Evolutionary conservation across 495 filamentous ascomycete species (phyloP).

Genomic region (Mycothermus thermophilus): DNA sequence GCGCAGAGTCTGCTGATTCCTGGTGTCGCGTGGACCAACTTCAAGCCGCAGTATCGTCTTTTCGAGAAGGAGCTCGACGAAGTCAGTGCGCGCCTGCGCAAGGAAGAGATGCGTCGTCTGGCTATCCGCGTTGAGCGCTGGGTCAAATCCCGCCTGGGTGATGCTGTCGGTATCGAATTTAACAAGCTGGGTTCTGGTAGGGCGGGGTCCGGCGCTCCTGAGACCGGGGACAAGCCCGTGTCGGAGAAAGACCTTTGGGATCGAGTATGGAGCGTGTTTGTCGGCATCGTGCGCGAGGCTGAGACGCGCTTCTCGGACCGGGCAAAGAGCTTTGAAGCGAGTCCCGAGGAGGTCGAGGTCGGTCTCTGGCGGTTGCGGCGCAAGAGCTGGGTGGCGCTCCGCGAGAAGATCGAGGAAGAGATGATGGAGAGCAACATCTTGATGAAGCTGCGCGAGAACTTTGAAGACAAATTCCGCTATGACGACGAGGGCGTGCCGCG

Average conservation of each 20-base stretch:
- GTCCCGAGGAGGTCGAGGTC: conserved; percentile 78
- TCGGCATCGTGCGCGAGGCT: conserved; percentile 70
- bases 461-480: conserved; percentile 97
- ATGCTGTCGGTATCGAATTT: conserved; percentile 85
- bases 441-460: conserved; percentile 92
- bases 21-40: conserved; percentile 68
- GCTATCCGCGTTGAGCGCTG: conserved; percentile 83
- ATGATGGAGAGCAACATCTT: conserved; percentile 95
- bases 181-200: conserved; percentile 82
- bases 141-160: conserved; percentile 74
- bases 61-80: conserved; percentile 75
- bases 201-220: conserved; percentile 65
- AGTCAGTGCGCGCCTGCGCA: conserved; percentile 64
- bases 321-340: conserved; percentile 85
- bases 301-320: conserved; percentile 73
- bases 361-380: conserved; percentile 83
- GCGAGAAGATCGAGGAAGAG: conserved; percentile 88
- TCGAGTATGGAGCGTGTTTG: conserved; percentile 82
- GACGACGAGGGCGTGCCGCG: conserved; percentile 88
- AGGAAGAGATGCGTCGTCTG: conserved; percentile 89
- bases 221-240: conserved; percentile 53
- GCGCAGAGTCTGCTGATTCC: conserved; percentile 60
- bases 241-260: conserved; percentile 87
- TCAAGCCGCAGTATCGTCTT: conserved; percentile 37
- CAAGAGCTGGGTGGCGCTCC: conserved; percentile 85